Evolutionary conservation across 164 flowering plant species (phyloP).

Genomic region (Piper longum): DNA sequence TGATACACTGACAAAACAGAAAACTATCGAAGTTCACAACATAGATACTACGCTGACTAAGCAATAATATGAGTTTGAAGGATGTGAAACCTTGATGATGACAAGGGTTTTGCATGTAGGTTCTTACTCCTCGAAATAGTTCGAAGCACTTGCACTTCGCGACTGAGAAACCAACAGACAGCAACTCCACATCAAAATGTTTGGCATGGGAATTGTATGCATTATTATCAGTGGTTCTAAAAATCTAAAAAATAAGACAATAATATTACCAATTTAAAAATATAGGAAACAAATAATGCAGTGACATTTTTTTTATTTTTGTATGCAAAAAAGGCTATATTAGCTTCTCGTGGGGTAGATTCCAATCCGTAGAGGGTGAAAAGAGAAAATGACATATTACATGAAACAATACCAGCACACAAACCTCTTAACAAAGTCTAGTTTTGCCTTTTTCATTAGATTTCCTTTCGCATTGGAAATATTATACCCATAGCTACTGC

Average conservation of each 20-base stretch:
- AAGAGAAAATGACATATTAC: not conserved
- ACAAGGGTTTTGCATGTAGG: slow-evolving; percentile 17
- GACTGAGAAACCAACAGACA: slow-evolving; percentile 26
- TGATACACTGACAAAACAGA: too few relatives aligned
- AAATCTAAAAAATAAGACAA: not conserved
- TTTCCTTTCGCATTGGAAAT: slow-evolving; percentile 45
- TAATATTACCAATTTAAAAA: not conserved
- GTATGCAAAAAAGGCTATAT: not conserved
- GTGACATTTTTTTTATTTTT: not conserved
- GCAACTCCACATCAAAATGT: not conserved
- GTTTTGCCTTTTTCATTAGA: slow-evolving; percentile 79
- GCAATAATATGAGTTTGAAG: not conserved
- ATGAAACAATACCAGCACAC: not conserved
- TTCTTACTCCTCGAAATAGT: slow-evolving; percentile 38
- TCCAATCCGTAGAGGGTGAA: not conserved
- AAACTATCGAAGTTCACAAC: not conserved
- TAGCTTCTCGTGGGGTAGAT: not conserved
- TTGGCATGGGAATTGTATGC: not conserved
- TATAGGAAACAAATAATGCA: too few relatives aligned
- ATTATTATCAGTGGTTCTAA: not conserved
- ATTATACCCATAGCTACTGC: slow-evolving; percentile 30
- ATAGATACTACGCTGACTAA: not conserved
- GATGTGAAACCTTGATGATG: slow-evolving; percentile 21
- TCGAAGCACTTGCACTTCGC: slow-evolving; percentile 44
- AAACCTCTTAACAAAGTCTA: slow-evolving; percentile 65